Evolutionary conservation across 208 protist genomes (phyloP).

Genomic region (Acanthamoeba royreba): DNA sequence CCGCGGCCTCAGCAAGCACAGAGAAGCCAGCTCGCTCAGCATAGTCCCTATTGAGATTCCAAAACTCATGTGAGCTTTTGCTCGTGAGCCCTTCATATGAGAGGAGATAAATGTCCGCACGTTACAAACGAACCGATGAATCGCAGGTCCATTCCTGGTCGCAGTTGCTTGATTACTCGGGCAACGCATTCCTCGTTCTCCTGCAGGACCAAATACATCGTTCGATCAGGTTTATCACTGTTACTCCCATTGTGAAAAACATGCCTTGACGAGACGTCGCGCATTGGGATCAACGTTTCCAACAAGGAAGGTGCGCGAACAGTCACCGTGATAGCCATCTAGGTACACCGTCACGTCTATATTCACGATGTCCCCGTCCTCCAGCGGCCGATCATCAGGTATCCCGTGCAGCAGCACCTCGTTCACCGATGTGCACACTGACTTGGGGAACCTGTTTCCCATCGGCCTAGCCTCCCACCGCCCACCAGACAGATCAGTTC

Average conservation of each 20-base stretch:
- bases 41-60: not conserved
- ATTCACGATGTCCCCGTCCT: conserved; percentile 98
- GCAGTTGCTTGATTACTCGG: conserved; percentile 37
- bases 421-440: conserved; percentile 91
- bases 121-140: conserved; percentile 71
- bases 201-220: not conserved
- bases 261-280: conserved; percentile 59
- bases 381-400: conserved; percentile 90
- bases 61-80: not conserved
- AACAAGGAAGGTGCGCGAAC: conserved; percentile 71
- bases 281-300: conserved; percentile 68
- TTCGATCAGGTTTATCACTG: conserved; percentile 20
- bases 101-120: not conserved
- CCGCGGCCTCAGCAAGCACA: not conserved
- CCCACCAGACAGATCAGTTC: not conserved
- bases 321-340: conserved; percentile 74
- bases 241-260: conserved; percentile 22
- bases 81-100: not conserved
- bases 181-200: not conserved
- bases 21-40: not conserved
- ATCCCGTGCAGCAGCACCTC: conserved; percentile 88
- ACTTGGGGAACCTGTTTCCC: conserved; percentile 94
- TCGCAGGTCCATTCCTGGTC: conserved; percentile 73
- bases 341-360: conserved; percentile 94
- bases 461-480: not conserved